Evolutionary conservation across 257 asterid genomes (phyloP), one percentile per base, ranked within the genome.

Genomic region (Gentiana macrophylla): DNA sequence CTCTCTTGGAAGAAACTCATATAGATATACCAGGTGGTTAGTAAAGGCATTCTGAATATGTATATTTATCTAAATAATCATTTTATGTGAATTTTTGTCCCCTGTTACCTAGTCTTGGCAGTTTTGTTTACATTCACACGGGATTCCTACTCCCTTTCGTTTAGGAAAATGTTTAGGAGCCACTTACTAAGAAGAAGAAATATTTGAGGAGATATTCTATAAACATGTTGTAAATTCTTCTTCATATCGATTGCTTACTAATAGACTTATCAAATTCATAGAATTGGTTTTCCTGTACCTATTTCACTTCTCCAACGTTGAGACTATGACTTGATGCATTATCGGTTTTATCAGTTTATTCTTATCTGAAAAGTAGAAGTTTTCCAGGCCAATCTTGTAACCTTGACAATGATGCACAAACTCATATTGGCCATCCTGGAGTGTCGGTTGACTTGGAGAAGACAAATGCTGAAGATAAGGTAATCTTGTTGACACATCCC

Each of bases 11-110:
- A 48, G 64, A 57, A 55, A 64, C 48, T 67, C 70, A 66, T 62
- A 52, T 72, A 51, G 54, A 63, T 35, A 66, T 56, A 57, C 66
- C 83, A 60, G 81, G 71, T 63, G 92, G 95, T 85, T 58, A 57
- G 65, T 11, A 52, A 10, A 15, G 32, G 36, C 10, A 11, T 6
- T 5, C 54, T 36, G 49, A n/a, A 11, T 12, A 37, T 36, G 46
- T 15, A 6, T 15, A 6, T 6, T 6, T 12, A 13, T 33, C 47
- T 57, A 10, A 8, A 8, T 34, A 24, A 45, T 63, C 12, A 36
- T 41, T 9, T 4, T 11, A 35, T 12, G 9, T 32, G 32, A 7
- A 32, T 4, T 48, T 35, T 60, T n/a, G 10, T 50, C 36, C 44
- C 8, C 9, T 43, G 52, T 15, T 44, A 1, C 10, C 3, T 5